Conservation (phyloP, 169 alveolate genomes). For the Perkinsus olseni region DNA sequence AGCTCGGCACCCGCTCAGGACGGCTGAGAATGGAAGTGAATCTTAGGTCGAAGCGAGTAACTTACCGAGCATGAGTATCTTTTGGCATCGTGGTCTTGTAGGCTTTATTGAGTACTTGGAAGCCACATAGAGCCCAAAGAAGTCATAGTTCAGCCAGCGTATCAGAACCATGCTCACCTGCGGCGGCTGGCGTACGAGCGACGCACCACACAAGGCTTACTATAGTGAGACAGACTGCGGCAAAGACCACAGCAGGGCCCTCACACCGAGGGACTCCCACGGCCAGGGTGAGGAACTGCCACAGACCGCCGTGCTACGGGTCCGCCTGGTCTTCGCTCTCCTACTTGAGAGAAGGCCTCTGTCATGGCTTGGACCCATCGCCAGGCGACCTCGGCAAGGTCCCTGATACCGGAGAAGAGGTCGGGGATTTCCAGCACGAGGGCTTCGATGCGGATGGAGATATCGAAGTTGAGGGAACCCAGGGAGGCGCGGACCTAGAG, state of each 20-base stretch:
- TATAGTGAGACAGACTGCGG: neutral
- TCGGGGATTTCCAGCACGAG: neutral
- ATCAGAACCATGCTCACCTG: neutral
- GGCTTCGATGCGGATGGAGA: neutral
- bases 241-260: conserved; percentile 4
- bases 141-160: neutral
- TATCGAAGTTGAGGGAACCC: neutral
- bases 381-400: neutral
- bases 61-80: neutral
- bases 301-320: too few species aligned
- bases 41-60: neutral
- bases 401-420: neutral
- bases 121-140: conserved; percentile 4
- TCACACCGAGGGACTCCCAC: conserved; percentile 4
- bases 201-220: neutral
- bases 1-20: neutral
- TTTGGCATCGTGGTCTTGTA: neutral
- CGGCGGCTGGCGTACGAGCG: neutral
- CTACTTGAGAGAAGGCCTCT: neutral
- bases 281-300: neutral
- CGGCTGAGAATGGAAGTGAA: neutral
- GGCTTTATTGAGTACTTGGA: neutral
- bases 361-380: neutral
- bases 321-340: too few species aligned
- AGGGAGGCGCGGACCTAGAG: neutral